Evolutionary conservation across 768 basidiomycete genomes (phyloP), one percentile per base, ranked within the genome.

Genomic region (Tremella mesenterica): DNA sequence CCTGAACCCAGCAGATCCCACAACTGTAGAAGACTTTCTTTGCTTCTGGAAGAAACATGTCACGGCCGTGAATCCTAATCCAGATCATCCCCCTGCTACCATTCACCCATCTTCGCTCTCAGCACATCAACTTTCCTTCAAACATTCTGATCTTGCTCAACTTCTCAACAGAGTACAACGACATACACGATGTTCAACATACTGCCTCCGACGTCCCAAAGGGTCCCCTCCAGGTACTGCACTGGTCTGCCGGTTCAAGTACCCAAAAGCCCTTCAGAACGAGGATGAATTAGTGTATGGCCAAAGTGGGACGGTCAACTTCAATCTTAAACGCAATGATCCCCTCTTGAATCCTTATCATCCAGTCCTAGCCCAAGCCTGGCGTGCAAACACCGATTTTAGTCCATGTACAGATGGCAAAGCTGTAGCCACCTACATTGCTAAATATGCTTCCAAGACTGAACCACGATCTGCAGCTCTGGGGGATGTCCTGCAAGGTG

Each of bases 331-430:
- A 12, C 31, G 48, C 4, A 49, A 49, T 18, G 27, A 49, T 25
- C 28, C 27, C 18, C 27, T 49, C 5, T 31, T 49, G 16, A 49
- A 49, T 30, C 5, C 16, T 4, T 49, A 49, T 25, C 16, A 36
- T 30, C 48, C 48, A 14, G 31, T 36, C 28, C 8, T 49, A 12
- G 26, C 26, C 28, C 12, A 13, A 7, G 48, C 5, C 7, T 49
- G 48, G 48, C 27, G 48, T 6, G 48, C 48, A 4, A 49, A 49
- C 27, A 49, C 26, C 4, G 48, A 49, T 31, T 31, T 49, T 25
- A n/a, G 7, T n/a, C 5, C 44, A 4, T 4, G 4, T 25, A 4
- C 44, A 18, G 44, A 46, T 4, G 20, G 6, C 8, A 16, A 23
- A 18, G 44, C 44, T n/a, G 44, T 46, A 16, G 20, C 27, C 7